Conservation (phyloP, 192 early-diverging fungal genomes). For the Entomortierella beljakovae region DNA sequence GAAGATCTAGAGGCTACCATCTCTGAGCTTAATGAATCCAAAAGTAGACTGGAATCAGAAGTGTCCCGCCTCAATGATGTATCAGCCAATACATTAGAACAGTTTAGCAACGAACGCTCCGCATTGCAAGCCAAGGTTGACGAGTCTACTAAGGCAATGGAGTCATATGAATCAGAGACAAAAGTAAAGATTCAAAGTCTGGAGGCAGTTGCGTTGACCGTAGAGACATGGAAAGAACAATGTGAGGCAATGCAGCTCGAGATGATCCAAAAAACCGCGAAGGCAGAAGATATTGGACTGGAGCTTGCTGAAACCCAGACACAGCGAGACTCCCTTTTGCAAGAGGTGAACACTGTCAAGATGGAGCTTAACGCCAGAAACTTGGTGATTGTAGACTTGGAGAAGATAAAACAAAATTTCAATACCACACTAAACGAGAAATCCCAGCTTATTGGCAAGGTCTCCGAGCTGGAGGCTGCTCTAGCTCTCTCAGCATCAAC, state of each 20-base stretch:
- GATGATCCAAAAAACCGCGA: conserved; percentile 39
- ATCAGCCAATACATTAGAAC: conserved; percentile 7
- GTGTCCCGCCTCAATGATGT: conserved; percentile 12
- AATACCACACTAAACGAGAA: conserved; percentile 47
- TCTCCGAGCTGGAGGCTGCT: conserved; percentile 40
- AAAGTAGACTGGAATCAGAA: conserved; percentile 14
- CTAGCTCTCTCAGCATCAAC: conserved; percentile 21
- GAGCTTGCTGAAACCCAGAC: conserved; percentile 34
- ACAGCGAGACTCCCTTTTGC: conserved; percentile 41
- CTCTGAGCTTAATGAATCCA: background rate
- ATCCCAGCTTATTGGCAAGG: conserved; percentile 51
- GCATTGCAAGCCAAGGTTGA: conserved; percentile 2
- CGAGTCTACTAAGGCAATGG: conserved; percentile 13
- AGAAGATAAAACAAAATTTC: conserved; percentile 24
- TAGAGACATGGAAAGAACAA: conserved; percentile 48
- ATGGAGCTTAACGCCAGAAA: conserved; percentile 25
- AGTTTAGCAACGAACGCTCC: conserved; percentile 16
- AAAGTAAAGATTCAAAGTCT: conserved; percentile 29
- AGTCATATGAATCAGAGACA: conserved; percentile 10
- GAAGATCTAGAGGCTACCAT: conserved; percentile 17
- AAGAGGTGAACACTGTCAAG: conserved; percentile 26
- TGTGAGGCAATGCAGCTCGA: conserved; percentile 53
- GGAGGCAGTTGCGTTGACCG: conserved; percentile 20
- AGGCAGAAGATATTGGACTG: conserved; percentile 28
- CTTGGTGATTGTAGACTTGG: conserved; percentile 5